Evolutionary conservation across 768 basidiomycete species (phyloP), one percentile per base, ranked within the genome.

Genomic region (Boletus insuetus): DNA sequence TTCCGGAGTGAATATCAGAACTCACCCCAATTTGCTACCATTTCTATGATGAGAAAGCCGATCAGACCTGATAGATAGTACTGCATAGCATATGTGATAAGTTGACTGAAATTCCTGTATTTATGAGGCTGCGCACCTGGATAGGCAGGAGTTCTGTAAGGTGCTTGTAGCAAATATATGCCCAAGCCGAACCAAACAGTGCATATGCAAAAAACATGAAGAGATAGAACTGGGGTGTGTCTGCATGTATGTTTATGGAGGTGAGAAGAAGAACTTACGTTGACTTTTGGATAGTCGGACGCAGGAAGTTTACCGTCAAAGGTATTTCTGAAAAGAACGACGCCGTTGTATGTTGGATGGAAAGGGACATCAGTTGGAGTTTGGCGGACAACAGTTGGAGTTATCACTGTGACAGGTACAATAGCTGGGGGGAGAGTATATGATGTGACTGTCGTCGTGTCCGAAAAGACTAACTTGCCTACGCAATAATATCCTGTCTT

Each of bases 401-500:
- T 75, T 59, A 88, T 75, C n/a, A 92, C 79, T 11, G 92, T 94
- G 32, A 98, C 84, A 37, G 97, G 97, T 24, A 99, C 82, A 46
- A 92, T 81, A 31, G 91, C 94, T 94, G 56, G 24, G 42, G 31
- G 45, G 22, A 53, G 22, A 43, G n/a, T 40, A 51, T 49, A 58
- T 56, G 35, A 51, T 22, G 17, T 14, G 29, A 12, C 43, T 54
- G 14, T 13, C 20, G 29, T 37, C 13, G 48, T 24, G 24, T 22
- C 16, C 58, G 43, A 35, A 51, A 37, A 53, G 40, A 53, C n/a
- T n/a, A 3, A 74, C 91, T 73, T 69, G 87, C 95, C 94, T 59
- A 96, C 87, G 69, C 96, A 98, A 69, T 97, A 98, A 69, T 97
- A 98, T 2, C 96, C 97, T 2, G 92, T 94, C 70, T 88, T 89